phyloP scores from a whole-genome alignment of 352 stramenopile genomes.

The Phytophthora pisi region DNA sequence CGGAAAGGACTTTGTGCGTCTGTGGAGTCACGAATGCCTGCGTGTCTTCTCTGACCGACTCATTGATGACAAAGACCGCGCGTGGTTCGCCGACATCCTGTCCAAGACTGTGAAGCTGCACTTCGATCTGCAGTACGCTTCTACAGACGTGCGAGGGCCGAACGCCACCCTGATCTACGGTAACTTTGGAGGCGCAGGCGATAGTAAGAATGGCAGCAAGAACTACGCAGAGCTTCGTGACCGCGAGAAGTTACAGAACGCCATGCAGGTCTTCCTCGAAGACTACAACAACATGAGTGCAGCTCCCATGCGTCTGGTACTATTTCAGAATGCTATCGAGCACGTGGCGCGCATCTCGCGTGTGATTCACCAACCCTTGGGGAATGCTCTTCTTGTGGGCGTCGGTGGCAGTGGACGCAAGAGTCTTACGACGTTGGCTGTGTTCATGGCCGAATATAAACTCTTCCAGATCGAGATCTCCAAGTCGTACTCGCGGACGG shows the following conservation, averaged over 20 bases:
- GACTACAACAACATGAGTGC: slow-evolving; percentile 97
- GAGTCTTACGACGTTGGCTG: slow-evolving; percentile 91
- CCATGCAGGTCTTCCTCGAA: slow-evolving; percentile 93
- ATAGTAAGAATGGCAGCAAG: slow-evolving; percentile 66
- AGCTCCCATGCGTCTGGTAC: slow-evolving; percentile 93
- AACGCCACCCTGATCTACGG: slow-evolving; percentile 88
- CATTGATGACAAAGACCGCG: slow-evolving; percentile 89
- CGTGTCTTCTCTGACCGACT: slow-evolving; percentile 92
- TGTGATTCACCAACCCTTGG: slow-evolving; percentile 93
- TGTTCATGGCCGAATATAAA: slow-evolving; percentile 95
- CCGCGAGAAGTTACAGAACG: slow-evolving; percentile 70
- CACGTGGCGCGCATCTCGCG: slow-evolving; percentile 93
- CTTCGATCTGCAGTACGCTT: slow-evolving; percentile 81
- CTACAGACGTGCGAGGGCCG: slow-evolving; percentile 56
- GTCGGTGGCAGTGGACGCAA: slow-evolving; percentile 94
- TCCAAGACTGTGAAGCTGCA: slow-evolving; percentile 70
- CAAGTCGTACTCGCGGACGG: slow-evolving; percentile 91
- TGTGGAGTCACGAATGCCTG: slow-evolving; percentile 93
- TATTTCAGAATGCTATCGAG: slow-evolving; percentile 96
- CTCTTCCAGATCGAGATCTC: slow-evolving; percentile 97
- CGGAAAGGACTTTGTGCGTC: slow-evolving; percentile 82
- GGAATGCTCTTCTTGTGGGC: slow-evolving; percentile 94
- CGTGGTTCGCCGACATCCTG: slow-evolving; percentile 86
- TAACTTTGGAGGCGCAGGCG: slow-evolving; percentile 74
- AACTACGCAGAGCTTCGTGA: slow-evolving; percentile 92